A percentile compares a stretch with the other conserved stretches of the same genome.
phyloP scores from a whole-genome alignment of 805 yeast species.

The Suhomyces vadensis region DNA sequence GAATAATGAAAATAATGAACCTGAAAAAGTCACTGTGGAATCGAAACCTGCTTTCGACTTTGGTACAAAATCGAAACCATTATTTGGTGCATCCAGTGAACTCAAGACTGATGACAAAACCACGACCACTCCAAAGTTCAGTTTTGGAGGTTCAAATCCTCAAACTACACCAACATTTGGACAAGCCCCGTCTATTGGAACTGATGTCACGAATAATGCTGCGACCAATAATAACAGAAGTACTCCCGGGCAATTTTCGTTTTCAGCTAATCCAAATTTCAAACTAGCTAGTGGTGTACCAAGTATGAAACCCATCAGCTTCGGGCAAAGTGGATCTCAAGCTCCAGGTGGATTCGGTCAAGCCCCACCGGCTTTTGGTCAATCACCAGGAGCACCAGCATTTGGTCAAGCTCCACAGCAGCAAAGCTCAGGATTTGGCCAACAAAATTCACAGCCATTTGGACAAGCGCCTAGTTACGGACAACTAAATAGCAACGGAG shows the following conservation, averaged over 20 bases:
- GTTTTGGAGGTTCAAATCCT: constrained; percentile 11
- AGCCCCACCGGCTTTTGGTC: constrained; percentile 5
- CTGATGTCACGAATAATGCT: neutral
- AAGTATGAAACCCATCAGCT: constrained; percentile 3
- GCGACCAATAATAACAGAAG: neutral
- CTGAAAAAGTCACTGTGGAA: neutral
- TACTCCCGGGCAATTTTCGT: neutral
- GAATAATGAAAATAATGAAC: neutral
- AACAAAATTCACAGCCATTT: neutral
- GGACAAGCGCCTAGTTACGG: constrained; percentile 8
- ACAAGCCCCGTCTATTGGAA: neutral
- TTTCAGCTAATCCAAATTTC: constrained; percentile 7
- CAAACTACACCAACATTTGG: constrained; percentile 5
- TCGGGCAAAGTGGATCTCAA: constrained; percentile 4
- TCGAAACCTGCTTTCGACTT: constrained; percentile 11
- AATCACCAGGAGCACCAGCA: neutral
- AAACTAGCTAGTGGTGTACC: constrained; percentile 13
- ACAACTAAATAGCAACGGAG: neutral
- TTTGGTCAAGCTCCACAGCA: neutral
- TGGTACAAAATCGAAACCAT: constrained; percentile 10
- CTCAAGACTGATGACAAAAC: neutral
- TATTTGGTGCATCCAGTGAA: constrained; percentile 7
- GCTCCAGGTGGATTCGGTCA: constrained; percentile 3
- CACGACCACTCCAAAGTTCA: constrained; percentile 10
- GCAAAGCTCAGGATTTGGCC: constrained; percentile 5